Base-by-base conservation (phyloP, 2,329 filamentous ascomycete genomes). In the Fusarium caatingaense region DNA sequence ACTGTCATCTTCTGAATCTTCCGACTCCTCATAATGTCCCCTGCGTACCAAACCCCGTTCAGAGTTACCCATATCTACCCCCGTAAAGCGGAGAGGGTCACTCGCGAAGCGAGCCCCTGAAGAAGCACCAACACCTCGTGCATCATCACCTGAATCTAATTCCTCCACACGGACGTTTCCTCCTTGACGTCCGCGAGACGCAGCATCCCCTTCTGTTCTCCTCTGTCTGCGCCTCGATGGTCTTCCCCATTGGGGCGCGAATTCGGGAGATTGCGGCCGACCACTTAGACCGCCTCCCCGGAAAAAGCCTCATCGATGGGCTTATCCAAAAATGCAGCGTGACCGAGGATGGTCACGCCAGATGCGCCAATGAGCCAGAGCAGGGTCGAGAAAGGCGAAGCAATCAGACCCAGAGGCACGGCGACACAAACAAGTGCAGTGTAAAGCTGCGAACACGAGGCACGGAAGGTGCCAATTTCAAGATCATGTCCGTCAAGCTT, bases 271-370 rank as follows among this genome's bases (percentile, higher is more conserved):
- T 96, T 92, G 96, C 96, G 95, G 95, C 93, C 95, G 96, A 98
- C 94, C 94, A 97, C 88, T 91, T 98, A 99, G 92, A 99, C 96
- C 94, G 96, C 95, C 95, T 99, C 96, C 94, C 97, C 96, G 88
- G 95, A 98, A 98, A 99, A 99, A 98, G 94, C 94, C 94, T 97
- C 95, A 91, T 98, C 96, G 86, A 98, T 97, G 64, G 95, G 95
- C 89, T 97, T 98, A 81, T 98, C 95, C 92, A 98, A 91, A 80
- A 98, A 89, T 70, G 94, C 88, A 75, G 96, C 96, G 84, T 99
- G 96, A 83, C 96, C 96, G 73, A 98, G 85, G 74, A 98, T 97
- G 80, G 91, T 93, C 80, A 98, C 93, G 80, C 93, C 94, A 75
- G 92, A 95, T 76, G 96, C 96, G 80, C 96, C 96, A 78, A 98